phyloP scores from a whole-genome alignment of 192 early-diverging fungal genomes.

The Gaertneriomyces semiglobifer region DNA sequence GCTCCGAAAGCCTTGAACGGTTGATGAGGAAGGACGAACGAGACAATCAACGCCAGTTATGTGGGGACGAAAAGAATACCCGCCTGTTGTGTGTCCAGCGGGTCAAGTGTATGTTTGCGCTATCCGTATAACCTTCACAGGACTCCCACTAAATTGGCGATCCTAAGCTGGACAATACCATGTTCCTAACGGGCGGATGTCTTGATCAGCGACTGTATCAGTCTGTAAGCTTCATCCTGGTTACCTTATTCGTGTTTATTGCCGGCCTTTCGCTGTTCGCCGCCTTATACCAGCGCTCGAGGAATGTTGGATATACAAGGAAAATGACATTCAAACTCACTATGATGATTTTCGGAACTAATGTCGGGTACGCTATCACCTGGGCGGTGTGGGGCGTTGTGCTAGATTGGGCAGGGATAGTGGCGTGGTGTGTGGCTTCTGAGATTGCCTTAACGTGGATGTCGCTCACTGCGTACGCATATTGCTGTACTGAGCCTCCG shows the following conservation, averaged over 20 bases:
- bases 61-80: constrained; percentile 2
- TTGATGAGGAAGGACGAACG: too few relatives aligned
- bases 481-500: neutral
- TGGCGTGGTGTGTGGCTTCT: neutral
- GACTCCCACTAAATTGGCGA: neutral
- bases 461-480: neutral
- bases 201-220: neutral
- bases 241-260: neutral
- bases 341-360: neutral
- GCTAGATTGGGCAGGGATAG: neutral
- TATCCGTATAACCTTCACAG: neutral
- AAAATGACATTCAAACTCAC: neutral
- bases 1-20: too few relatives aligned
- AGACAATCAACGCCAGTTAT: neutral
- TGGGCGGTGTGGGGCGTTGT: neutral
- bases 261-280: neutral
- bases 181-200: neutral
- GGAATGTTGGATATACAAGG: neutral
- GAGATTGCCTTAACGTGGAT: neutral
- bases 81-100: neutral
- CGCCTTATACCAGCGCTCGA: neutral
- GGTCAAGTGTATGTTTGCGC: neutral
- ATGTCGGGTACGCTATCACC: neutral
- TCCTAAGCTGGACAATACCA: neutral
- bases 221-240: neutral